Base-by-base conservation (phyloP, 768 basidiomycete species). In the Amanita thiersii region DNA sequence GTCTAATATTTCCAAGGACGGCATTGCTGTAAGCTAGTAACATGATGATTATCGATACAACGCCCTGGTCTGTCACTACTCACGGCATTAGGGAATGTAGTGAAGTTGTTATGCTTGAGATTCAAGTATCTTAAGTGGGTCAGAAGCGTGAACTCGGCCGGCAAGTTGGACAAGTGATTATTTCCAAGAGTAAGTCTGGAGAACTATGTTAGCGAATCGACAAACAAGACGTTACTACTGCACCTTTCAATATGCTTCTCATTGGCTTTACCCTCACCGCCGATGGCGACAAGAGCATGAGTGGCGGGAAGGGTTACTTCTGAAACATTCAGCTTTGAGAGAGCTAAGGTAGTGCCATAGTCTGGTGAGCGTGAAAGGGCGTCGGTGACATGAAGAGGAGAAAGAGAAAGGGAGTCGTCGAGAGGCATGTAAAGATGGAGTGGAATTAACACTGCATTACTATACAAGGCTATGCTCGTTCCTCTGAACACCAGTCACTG, bases 1-100 rank as follows among this genome's bases (percentile, higher is more conserved):
- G 59, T 99, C 96, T 48, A 99, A 66, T 45, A 92, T 94, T 62
- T 99, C 94, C 41, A 99, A 70, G 4, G 83, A 82, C 2, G 83
- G 78, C 66, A 98, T 79, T 12, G 77, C 65, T 33, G 86, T 89
- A 32, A 96, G 69, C 92, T 94, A 47, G 11, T 34, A 35, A 33
- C 6, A 10, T n/a, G 31, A 55, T 29, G 50, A 47, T 38, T 14
- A 43, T 25, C 18, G 37, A 37, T 31, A 10, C 32, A 48, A 18
- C 23, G 36, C 29, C 10, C 24, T 9, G 42, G 26, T 24, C 36
- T 37, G 44, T 15, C 42, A 37, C 29, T 30, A 73, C 88, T 52
- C 56, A 97, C 92, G 40, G 89, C 90, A 46, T 81, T 75, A 12
- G 96, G 96, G 49, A 99, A 88, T 10, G 72, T 68, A 2, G 80